Percentiles rank a stretch among this genome's conserved stretches.
Conservation (phyloP, 441 rosid genomes). For the Pelargonium fulgidum region DNA sequence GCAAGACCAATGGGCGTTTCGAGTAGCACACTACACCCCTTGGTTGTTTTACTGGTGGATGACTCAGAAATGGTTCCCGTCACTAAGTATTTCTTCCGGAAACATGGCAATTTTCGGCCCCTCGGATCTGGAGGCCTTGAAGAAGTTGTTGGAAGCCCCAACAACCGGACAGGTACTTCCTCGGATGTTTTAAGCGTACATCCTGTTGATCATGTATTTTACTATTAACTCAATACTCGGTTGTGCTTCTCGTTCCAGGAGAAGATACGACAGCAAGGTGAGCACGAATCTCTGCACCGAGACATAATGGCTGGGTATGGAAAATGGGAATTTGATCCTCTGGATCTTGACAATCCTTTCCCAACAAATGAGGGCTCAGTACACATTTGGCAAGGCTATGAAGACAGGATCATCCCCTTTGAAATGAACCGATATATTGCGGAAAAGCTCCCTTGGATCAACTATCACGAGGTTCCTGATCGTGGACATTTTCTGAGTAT, state of each 20-base stretch:
- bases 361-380: slow-evolving; percentile 39
- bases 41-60: slow-evolving; percentile 27
- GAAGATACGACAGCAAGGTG: slow-evolving; percentile 46
- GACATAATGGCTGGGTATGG: slow-evolving; percentile 36
- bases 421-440: slow-evolving; percentile 33
- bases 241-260: slow-evolving; percentile 35
- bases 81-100: slow-evolving; percentile 42
- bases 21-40: slow-evolving; percentile 22
- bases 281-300: slow-evolving; percentile 39
- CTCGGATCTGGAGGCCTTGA: slow-evolving; percentile 37
- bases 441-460: slow-evolving; percentile 49
- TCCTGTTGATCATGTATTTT: background rate
- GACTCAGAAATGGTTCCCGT: slow-evolving; percentile 24
- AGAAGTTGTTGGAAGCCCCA: slow-evolving; percentile 35
- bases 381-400: slow-evolving; percentile 54
- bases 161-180: slow-evolving; percentile 39
- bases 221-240: background rate
- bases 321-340: slow-evolving; percentile 59
- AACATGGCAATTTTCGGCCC: slow-evolving; percentile 33
- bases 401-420: slow-evolving; percentile 41
- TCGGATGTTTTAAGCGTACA: background rate
- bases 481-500: slow-evolving; percentile 39
- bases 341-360: slow-evolving; percentile 44
- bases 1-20: slow-evolving; percentile 35
- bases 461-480: slow-evolving; percentile 42